phyloP scores from a whole-genome alignment of 228 moss, liverwort and hornwort genomes.

The Sphagnum magellanicum region DNA sequence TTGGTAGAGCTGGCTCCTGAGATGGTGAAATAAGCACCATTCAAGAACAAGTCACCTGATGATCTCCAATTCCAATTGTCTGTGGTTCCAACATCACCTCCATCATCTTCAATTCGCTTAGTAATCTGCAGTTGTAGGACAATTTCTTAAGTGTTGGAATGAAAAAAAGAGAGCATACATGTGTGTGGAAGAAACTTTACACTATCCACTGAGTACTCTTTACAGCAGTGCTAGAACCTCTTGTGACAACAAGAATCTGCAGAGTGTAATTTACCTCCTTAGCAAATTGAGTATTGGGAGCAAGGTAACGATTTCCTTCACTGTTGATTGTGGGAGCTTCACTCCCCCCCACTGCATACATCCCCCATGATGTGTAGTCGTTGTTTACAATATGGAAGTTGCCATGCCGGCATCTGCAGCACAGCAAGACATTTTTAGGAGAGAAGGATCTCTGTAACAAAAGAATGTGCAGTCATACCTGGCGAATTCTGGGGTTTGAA shows the following conservation, averaged over 20 bases:
- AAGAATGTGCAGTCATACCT: too few relatives aligned
- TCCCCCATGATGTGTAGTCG: constrained; percentile 34
- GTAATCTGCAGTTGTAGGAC: constrained; percentile 15
- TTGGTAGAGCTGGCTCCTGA: constrained; percentile 24
- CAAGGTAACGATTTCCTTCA: constrained; percentile 48
- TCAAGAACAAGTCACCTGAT: constrained; percentile 37
- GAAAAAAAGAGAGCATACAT: too few relatives aligned
- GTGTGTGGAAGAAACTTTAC: too few relatives aligned
- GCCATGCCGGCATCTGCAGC: constrained; percentile 29
- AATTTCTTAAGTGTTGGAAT: too few relatives aligned
- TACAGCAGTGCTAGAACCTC: too few relatives aligned
- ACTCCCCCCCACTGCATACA: constrained; percentile 57
- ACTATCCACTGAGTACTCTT: too few relatives aligned
- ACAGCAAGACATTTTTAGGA: too few relatives aligned
- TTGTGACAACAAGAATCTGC: too few relatives aligned
- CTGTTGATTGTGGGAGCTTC: constrained; percentile 54
- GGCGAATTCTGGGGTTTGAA: too few relatives aligned
- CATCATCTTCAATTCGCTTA: constrained; percentile 23
- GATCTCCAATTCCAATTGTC: constrained; percentile 43
- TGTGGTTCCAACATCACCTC: not conserved
- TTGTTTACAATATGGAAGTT: constrained; percentile 59
- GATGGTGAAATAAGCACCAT: constrained; percentile 53
- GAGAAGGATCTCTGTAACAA: too few relatives aligned
- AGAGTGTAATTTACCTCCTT: constrained; percentile 26
- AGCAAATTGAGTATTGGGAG: constrained; percentile 3